Conservation (phyloP, 2,329 filamentous ascomycete species). For the Sphaerostilbella broomeana region DNA sequence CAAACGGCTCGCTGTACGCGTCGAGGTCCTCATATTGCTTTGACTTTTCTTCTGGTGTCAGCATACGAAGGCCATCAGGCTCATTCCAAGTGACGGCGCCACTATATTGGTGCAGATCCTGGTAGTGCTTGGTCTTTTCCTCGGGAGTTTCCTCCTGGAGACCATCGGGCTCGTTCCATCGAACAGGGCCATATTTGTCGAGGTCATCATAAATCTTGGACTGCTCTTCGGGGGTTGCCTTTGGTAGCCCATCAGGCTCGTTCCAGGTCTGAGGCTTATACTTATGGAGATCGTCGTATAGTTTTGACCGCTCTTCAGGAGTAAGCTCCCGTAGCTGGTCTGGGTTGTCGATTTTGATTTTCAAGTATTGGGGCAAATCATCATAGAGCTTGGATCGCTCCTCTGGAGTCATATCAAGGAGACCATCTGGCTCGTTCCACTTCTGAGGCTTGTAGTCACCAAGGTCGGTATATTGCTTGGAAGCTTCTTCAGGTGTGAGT, state of each 20-base stretch:
- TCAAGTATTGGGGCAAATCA: slow-evolving; percentile 30
- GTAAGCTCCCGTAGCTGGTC: slow-evolving; percentile 21
- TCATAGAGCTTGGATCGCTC: slow-evolving; percentile 27
- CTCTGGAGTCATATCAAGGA: slow-evolving; percentile 22
- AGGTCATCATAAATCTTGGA: slow-evolving; percentile 33
- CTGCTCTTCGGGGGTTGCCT: slow-evolving; percentile 25
- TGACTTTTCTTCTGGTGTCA: slow-evolving; percentile 24
- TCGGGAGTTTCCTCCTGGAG: slow-evolving; percentile 24
- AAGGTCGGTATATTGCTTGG: slow-evolving; percentile 30
- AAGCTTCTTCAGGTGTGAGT: slow-evolving; percentile 24
- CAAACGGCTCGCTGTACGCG: slow-evolving; percentile 29
- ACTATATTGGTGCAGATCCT: slow-evolving; percentile 38
- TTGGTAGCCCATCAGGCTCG: slow-evolving; percentile 28
- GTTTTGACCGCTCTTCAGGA: slow-evolving; percentile 28
- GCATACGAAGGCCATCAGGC: slow-evolving; percentile 24
- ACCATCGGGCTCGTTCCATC: slow-evolving; percentile 28
- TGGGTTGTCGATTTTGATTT: slow-evolving; percentile 24
- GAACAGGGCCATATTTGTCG: slow-evolving; percentile 24
- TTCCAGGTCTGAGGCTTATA: slow-evolving; percentile 28
- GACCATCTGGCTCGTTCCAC: slow-evolving; percentile 26
- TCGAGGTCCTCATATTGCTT: slow-evolving; percentile 31
- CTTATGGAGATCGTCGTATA: slow-evolving; percentile 34
- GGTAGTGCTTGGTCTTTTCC: slow-evolving; percentile 32
- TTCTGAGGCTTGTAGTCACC: slow-evolving; percentile 26
- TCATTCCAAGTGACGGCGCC: slow-evolving; percentile 26